A percentile compares a stretch with the other conserved stretches of the same genome.
These are phyloP conservation scores for Pulveroboletus sp. DNA, from an alignment of 768 basidiomycete genomes.

Conservation along the genomic window DNA sequence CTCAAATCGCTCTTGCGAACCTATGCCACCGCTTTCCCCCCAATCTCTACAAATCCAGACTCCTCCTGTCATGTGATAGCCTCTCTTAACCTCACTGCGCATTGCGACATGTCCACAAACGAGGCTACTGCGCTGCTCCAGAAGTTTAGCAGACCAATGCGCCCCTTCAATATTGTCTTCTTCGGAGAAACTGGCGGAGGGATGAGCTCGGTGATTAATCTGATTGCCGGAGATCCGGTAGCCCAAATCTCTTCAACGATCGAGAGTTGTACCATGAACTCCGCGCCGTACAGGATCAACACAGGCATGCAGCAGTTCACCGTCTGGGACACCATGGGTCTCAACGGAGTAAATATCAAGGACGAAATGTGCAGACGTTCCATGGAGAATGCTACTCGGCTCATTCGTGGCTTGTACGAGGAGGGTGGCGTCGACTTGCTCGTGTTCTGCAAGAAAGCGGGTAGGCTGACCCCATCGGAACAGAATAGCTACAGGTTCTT, in stretches of 20 bases:
- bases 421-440: slow-evolving; percentile 30
- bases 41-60: background rate
- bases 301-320: background rate
- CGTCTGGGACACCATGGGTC: slow-evolving; percentile 2
- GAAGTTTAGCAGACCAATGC: background rate
- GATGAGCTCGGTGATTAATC: slow-evolving; percentile 30
- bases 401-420: slow-evolving; percentile 22
- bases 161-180: slow-evolving; percentile 26
- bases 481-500: slow-evolving; percentile 29
- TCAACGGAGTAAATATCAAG: background rate
- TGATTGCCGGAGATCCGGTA: background rate
- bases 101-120: background rate
- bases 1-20: background rate
- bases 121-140: background rate
- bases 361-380: background rate
- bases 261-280: background rate
- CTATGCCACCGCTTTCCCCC: background rate
- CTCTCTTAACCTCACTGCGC: background rate
- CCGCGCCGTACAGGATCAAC: background rate
- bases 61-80: background rate
- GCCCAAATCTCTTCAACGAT: background rate
- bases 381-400: slow-evolving; percentile 6
- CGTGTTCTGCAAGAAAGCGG: slow-evolving; percentile 28
- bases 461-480: slow-evolving; percentile 23
- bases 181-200: slow-evolving; percentile 31